Percentiles rank a stretch among this genome's conserved stretches.
phyloP scores from a whole-genome alignment of 2,329 filamentous ascomycete species.

The Arthrocladium fulminans region DNA sequence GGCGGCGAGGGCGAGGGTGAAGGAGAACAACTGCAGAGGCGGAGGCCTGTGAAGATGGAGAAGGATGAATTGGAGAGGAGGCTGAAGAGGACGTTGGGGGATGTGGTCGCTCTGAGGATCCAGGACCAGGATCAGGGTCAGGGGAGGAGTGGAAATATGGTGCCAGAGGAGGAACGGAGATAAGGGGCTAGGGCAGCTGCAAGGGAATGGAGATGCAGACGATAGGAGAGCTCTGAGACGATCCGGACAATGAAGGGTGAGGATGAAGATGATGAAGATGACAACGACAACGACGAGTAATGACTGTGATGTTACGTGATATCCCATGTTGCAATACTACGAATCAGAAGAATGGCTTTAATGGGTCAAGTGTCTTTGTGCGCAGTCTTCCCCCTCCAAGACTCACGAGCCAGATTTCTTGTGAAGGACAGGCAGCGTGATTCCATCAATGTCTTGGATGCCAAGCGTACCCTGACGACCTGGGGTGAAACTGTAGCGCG shows the following conservation, averaged over 20 bases:
- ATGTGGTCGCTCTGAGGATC: not conserved
- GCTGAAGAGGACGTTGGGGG: constrained; percentile 53
- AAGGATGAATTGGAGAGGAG: constrained; percentile 49
- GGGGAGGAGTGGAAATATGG: not conserved
- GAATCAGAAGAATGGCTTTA: not conserved
- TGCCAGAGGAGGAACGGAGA: not conserved
- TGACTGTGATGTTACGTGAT: not conserved
- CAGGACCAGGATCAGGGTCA: not conserved
- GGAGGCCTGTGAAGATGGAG: constrained; percentile 18
- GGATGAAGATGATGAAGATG: constrained; percentile 1
- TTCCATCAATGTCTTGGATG: no score
- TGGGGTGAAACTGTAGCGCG: no score
- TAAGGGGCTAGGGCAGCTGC: no score
- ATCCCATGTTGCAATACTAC: not conserved
- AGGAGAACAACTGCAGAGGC: constrained; percentile 43
- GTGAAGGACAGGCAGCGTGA: no score
- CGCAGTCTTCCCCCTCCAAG: no score
- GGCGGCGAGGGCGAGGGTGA: constrained; percentile 18
- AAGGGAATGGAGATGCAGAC: not conserved
- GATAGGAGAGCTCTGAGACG: not conserved
- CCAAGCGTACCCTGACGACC: no score
- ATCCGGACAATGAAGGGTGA: constrained; percentile 2
- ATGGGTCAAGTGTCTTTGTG: no score
- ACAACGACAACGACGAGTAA: constrained; percentile 2
- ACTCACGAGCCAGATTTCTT: no score